Conservation (phyloP, 495 filamentous ascomycete genomes). For the Annulohypoxylon stygium region DNA sequence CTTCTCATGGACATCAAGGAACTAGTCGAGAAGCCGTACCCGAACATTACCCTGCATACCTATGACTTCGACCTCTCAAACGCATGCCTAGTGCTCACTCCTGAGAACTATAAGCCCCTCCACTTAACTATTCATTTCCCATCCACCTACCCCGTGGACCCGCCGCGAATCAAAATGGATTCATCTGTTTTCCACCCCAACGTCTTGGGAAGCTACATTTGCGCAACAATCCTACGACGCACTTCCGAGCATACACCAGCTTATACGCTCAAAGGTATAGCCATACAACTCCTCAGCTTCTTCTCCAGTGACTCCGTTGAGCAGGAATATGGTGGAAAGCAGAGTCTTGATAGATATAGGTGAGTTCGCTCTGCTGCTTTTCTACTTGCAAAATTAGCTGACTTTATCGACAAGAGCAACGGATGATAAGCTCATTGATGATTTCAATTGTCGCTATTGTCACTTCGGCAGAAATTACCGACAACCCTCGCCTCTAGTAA, state of each 20-base stretch:
- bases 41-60: constrained; percentile 57
- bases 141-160: constrained; percentile 57
- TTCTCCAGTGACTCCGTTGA: constrained; percentile 66
- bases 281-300: constrained; percentile 71
- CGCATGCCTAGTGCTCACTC: constrained; percentile 58
- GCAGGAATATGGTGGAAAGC: constrained; percentile 46
- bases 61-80: constrained; percentile 52
- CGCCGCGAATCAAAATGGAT: constrained; percentile 61
- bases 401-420: neutral
- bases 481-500: neutral
- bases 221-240: constrained; percentile 61
- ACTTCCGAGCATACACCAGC: constrained; percentile 61
- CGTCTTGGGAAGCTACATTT: constrained; percentile 63
- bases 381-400: neutral
- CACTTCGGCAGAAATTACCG: constrained; percentile 17
- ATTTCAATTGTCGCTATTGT: constrained; percentile 29
- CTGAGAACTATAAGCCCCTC: constrained; percentile 51
- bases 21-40: constrained; percentile 60
- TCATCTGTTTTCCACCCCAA: constrained; percentile 68
- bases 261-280: constrained; percentile 64
- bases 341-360: constrained; percentile 1
- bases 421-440: neutral
- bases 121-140: constrained; percentile 54
- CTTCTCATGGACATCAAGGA: constrained; percentile 63
- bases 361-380: neutral